A percentile compares a stretch with the other conserved stretches of the same genome.
Conservation (phyloP, 1,139 yeast species). For the Blastobotrys niveus region DNA sequence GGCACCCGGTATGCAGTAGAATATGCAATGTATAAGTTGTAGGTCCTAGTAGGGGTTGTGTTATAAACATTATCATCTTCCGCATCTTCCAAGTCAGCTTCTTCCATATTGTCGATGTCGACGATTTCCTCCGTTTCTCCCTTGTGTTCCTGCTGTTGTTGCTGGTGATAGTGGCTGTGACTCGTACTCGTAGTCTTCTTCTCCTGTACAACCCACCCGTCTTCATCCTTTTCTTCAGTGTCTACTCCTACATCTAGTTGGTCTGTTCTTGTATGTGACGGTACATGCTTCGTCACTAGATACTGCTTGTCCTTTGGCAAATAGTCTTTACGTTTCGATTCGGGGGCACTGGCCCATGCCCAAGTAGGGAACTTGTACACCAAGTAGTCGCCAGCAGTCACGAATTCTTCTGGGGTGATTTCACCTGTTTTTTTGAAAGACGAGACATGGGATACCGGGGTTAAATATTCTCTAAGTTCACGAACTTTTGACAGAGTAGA, state of each 20-base stretch:
- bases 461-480: constrained; percentile 74
- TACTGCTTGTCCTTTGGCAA: constrained; percentile 83
- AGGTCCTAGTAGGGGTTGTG: constrained; percentile 34
- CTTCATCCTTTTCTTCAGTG: constrained; percentile 41
- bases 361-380: constrained; percentile 93
- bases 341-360: constrained; percentile 80
- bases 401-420: constrained; percentile 90
- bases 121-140: constrained; percentile 29
- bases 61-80: constrained; percentile 25
- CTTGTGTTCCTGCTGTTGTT: background rate
- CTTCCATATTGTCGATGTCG: constrained; percentile 33
- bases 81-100: constrained; percentile 29
- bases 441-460: constrained; percentile 81
- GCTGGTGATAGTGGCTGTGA: too few relatives aligned
- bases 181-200: background rate
- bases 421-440: constrained; percentile 83
- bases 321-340: constrained; percentile 55
- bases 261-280: constrained; percentile 71
- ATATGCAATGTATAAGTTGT: constrained; percentile 84
- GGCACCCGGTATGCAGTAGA: constrained; percentile 96
- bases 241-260: constrained; percentile 45
- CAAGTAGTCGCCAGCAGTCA: constrained; percentile 85
- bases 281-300: constrained; percentile 82
- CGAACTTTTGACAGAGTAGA: constrained; percentile 79
- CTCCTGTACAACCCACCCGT: constrained; percentile 48